Base-by-base conservation (phyloP, 495 filamentous ascomycete species). In the Stereocaulon alpinum region DNA sequence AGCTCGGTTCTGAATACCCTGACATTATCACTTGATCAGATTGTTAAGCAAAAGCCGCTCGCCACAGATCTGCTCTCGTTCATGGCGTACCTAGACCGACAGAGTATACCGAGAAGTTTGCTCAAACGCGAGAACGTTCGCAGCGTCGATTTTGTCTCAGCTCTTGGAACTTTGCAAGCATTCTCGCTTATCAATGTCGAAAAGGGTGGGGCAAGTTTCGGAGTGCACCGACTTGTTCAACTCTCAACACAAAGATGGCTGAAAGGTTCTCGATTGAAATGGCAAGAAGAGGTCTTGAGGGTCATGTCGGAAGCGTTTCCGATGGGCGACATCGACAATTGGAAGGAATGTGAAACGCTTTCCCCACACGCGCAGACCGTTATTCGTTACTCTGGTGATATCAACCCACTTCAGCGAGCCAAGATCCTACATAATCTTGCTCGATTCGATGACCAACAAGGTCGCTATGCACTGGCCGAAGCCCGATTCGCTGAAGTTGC, bases 1-100 rank as follows among this genome's bases (percentile, higher is more conserved):
- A 72, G 65, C 18, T 69, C 72, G 2, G 64, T 77, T 4, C 55
- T 69, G 5, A 63, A 59, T 12, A 73, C 72, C 0, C 71, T 71
- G 68, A 71, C 69, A 7, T 34, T 72, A n/a, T 74, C 73, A 1
- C 71, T 77, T 49, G 68, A 75, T 34, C 70, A 75, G 17, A 73
- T 80, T 14, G 44, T 49, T 0, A 58, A 65, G 3, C 64, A 66
- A 41, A 32, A 56, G 43, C 64, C 60, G 0, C 63, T 67, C 20
- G 69, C 74, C 1, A 64, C 69, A 0, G 60, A 72, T 29, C 58
- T 77, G 4, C 58, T 76, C 20, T 67, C 72, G 5, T 59, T 76
- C 0, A 77, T 76, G 69, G 70, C 69, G 44, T 66, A 76, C 52
- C 73, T 76, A 40, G 71, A 76, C 56, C 66, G 67, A 52, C 68